Evolutionary conservation across 208 protist species (phyloP), one percentile per base, ranked within the genome.

Genomic region (Angomonas deanei): DNA sequence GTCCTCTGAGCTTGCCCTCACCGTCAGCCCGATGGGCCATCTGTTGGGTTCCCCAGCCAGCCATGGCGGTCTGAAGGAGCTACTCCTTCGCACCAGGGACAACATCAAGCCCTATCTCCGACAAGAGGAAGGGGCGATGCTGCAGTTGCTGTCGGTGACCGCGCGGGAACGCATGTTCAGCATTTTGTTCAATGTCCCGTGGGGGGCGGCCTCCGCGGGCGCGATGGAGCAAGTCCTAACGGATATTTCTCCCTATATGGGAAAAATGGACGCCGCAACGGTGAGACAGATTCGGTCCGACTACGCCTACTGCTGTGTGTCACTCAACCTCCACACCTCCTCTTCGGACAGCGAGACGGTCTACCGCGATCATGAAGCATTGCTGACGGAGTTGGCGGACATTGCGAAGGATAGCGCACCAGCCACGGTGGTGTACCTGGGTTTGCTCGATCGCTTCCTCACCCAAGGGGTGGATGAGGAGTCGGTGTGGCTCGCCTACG

Each of bases 371-470:
- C n/a, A n/a, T n/a, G n/a, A n/a, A n/a, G n/a, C n/a, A n/a, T n/a
- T n/a, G n/a, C n/a, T n/a, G n/a, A n/a, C n/a, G n/a, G n/a, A n/a
- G n/a, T n/a, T n/a, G n/a, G n/a, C n/a, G n/a, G n/a, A n/a, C n/a
- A n/a, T n/a, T n/a, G n/a, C n/a, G n/a, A n/a, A 50, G 3, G 42
- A 50, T 5, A 3, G 19, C 42, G 42, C n/a, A n/a, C n/a, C n/a
- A n/a, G n/a, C 24, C 39, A 26, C 48, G 21, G 15, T 68, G 13
- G 54, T 42, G 0, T 57, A 61, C 6, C 64, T 68, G 5, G 46
- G 21, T 27, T 42, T 56, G 21, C 17, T 68, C 24, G 64, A 68
- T 30, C 64, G 46, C 47, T 36, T 62, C 3, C 64, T 68, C 26
- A 36, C 38, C 38, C 17, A 27, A 3, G 19, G 21, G 28, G n/a